phyloP scores from a whole-genome alignment of 352 stramenopile species.

The Plasmopara halstedii region DNA sequence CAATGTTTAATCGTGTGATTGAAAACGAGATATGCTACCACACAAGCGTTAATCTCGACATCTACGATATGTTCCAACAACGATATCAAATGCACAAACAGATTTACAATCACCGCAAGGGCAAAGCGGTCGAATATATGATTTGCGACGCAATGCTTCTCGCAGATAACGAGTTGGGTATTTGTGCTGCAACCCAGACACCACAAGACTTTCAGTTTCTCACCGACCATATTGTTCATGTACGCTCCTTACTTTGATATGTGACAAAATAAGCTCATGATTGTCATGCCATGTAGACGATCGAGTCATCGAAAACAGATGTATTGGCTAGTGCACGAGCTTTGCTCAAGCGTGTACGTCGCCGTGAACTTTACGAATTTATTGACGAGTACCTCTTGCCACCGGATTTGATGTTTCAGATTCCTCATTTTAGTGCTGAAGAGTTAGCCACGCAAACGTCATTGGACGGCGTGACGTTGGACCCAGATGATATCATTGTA shows the following conservation, averaged over 20 bases:
- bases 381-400: slow-evolving; percentile 77
- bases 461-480: slow-evolving; percentile 29
- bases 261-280: background rate
- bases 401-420: slow-evolving; percentile 34
- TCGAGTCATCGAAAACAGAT: slow-evolving; percentile 66
- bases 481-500: slow-evolving; percentile 75
- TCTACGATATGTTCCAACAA: slow-evolving; percentile 88
- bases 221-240: slow-evolving; percentile 66
- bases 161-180: slow-evolving; percentile 66
- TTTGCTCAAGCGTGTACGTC: slow-evolving; percentile 70
- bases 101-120: slow-evolving; percentile 87
- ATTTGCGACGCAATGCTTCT: slow-evolving; percentile 81
- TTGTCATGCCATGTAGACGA: slow-evolving; percentile 26
- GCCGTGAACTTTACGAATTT: slow-evolving; percentile 75
- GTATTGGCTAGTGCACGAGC: slow-evolving; percentile 36
- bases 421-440: slow-evolving; percentile 47
- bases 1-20: slow-evolving; percentile 83
- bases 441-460: slow-evolving; percentile 55
- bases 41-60: slow-evolving; percentile 76
- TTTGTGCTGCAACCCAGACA: slow-evolving; percentile 53
- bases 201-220: slow-evolving; percentile 68
- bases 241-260: slow-evolving; percentile 13
- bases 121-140: slow-evolving; percentile 87
- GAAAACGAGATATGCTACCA: slow-evolving; percentile 86
- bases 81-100: slow-evolving; percentile 86